phyloP scores from a whole-genome alignment of 2,329 filamentous ascomycete species.

The Grosmannia clavigera region DNA sequence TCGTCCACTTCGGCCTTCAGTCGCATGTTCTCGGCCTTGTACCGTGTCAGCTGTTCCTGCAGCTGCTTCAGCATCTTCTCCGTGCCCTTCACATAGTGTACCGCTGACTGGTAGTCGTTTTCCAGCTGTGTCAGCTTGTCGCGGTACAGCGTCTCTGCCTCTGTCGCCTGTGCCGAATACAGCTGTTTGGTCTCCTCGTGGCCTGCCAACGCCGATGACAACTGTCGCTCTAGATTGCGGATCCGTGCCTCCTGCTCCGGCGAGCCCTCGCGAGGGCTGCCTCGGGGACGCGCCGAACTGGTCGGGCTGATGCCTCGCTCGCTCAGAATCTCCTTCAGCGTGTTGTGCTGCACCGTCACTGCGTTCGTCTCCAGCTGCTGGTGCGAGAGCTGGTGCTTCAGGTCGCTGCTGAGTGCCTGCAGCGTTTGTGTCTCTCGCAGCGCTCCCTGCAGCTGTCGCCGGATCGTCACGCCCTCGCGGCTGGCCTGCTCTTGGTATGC shows the following conservation, averaged over 20 bases:
- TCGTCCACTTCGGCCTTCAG: constrained; percentile 72
- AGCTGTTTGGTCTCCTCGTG: constrained; percentile 75
- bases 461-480: constrained; percentile 78
- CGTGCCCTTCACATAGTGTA: constrained; percentile 95
- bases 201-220: constrained; percentile 61
- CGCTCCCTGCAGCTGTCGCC: constrained; percentile 76
- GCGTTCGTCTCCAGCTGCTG: constrained; percentile 93
- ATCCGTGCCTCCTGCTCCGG: constrained; percentile 59
- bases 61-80: constrained; percentile 99
- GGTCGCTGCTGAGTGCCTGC: constrained; percentile 66
- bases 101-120: constrained; percentile 93
- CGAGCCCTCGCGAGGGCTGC: constrained; percentile 62
- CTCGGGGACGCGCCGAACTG: constrained; percentile 57
- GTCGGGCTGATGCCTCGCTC: constrained; percentile 80
- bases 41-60: constrained; percentile 90
- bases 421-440: constrained; percentile 75
- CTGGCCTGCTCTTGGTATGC: constrained; percentile 96
- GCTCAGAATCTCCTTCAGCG: constrained; percentile 80
- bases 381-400: constrained; percentile 70
- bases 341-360: constrained; percentile 79
- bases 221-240: constrained; percentile 77
- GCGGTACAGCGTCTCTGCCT: constrained; percentile 79
- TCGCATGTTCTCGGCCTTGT: constrained; percentile 74
- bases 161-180: constrained; percentile 69
- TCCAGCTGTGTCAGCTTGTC: constrained; percentile 90